A percentile compares a stretch with the other conserved stretches of the same genome.
Evolutionary conservation across 129 eudicot species (phyloP).

Genomic region (Solidago caesia): DNA sequence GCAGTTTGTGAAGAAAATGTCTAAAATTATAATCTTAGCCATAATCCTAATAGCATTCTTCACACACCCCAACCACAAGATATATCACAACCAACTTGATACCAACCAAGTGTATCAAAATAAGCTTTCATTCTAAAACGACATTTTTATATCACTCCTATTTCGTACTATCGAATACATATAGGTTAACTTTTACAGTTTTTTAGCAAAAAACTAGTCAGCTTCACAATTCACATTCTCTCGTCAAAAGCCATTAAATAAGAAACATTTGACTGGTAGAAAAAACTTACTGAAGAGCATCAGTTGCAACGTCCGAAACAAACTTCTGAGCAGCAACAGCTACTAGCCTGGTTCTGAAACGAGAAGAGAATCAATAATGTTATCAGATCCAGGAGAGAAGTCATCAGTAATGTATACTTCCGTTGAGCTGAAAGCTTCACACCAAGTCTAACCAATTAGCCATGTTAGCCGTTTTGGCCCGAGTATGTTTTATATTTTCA

Average conservation of each 20-base stretch:
- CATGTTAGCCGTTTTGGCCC: neutral
- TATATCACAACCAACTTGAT: neutral
- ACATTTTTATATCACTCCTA: neutral
- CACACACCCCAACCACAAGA: neutral
- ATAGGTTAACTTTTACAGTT: no score
- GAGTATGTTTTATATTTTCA: neutral
- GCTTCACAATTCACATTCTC: no score
- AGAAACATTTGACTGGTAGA: neutral
- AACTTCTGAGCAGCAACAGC: slow-evolving; percentile 96
- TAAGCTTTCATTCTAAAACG: neutral
- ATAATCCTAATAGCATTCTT: neutral
- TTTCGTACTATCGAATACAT: neutral
- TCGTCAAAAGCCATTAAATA: no score
- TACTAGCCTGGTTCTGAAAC: slow-evolving; percentile 76
- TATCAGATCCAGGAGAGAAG: neutral
- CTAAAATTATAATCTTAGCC: neutral
- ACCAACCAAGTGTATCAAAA: neutral
- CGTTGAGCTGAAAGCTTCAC: neutral
- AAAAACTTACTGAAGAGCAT: slow-evolving; percentile 81
- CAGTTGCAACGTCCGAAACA: slow-evolving; percentile 74
- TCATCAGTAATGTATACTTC: neutral
- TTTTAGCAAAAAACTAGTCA: no score
- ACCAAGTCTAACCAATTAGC: no score
- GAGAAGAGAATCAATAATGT: neutral
- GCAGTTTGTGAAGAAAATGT: neutral